These are phyloP conservation scores for Amanita exitialis DNA, from an alignment of 768 basidiomycete species.

Conservation along the genomic window DNA sequence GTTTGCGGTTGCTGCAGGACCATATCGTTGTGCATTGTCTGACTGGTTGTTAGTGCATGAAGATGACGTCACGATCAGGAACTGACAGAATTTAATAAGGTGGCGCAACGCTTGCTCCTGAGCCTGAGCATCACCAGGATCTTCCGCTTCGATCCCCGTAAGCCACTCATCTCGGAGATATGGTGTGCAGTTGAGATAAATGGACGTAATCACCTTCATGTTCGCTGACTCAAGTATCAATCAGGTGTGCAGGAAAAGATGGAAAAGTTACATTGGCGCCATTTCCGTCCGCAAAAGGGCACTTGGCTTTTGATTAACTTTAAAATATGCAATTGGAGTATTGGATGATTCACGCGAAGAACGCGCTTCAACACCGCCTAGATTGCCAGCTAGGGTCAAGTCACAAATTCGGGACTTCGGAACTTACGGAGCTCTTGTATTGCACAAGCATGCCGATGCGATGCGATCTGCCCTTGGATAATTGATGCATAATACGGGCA, in stretches of 20 bases:
- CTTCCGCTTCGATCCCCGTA: conserved; percentile 85
- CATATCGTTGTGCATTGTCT: conserved; percentile 93
- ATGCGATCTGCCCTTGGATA: conserved; percentile 91
- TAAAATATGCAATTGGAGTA: conserved; percentile 88
- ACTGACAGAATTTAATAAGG: conserved; percentile 89
- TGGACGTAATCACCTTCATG: conserved; percentile 99
- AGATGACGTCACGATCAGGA: conserved; percentile 1
- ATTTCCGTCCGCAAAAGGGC: conserved; percentile 94
- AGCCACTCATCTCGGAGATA: conserved; percentile 98
- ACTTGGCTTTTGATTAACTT: conserved; percentile 99
- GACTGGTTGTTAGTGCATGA: conserved; percentile 8
- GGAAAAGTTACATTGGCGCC: conserved; percentile 76
- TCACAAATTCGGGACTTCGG: not conserved
- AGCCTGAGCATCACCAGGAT: conserved; percentile 84
- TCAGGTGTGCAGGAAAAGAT: conserved; percentile 1
- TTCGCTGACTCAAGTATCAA: conserved; percentile 50
- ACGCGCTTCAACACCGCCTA: conserved; percentile 95
- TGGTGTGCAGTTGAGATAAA: conserved; percentile 94
- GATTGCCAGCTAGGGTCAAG: not conserved
- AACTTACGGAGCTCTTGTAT: conserved; percentile 90
- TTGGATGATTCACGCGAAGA: conserved; percentile 85
- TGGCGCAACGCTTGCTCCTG: conserved; percentile 93
- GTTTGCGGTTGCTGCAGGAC: conserved; percentile 40
- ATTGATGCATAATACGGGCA: conserved; percentile 94
- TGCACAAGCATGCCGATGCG: conserved; percentile 94